phyloP scores from a whole-genome alignment of 2,329 filamentous ascomycete species.

The Talaromyces sp. region DNA sequence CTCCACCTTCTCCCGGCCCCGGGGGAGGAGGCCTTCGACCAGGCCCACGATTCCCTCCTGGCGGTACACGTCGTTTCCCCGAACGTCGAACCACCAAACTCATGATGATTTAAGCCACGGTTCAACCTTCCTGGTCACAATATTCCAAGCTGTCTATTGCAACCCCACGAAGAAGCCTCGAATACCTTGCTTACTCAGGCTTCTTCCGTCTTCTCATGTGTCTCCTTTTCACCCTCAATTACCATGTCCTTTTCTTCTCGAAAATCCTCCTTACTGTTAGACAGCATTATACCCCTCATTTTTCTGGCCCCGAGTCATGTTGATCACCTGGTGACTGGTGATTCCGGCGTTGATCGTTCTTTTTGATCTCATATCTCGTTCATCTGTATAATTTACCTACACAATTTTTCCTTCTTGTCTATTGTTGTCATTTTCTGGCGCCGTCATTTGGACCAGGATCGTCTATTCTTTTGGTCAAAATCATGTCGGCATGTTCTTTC shows the following conservation, averaged over 20 bases:
- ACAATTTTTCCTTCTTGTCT: not conserved
- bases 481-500: slow-evolving; percentile 22
- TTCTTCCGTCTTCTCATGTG: too few relatives aligned
- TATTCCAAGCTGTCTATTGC: not conserved
- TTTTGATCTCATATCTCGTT: slow-evolving; percentile 1
- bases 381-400: not conserved
- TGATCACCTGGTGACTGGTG: slow-evolving; percentile 9
- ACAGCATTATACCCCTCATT: slow-evolving; percentile 27
- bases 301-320: slow-evolving; percentile 7
- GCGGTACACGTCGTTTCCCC: slow-evolving; percentile 46
- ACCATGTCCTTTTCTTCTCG: not conserved
- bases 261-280: slow-evolving; percentile 19
- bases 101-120: slow-evolving; percentile 49
- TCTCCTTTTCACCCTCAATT: too few relatives aligned
- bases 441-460: not conserved
- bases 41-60: slow-evolving; percentile 29
- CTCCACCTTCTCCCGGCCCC: slow-evolving; percentile 24
- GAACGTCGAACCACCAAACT: slow-evolving; percentile 53
- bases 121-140: not conserved
- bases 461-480: not conserved
- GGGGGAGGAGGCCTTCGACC: slow-evolving; percentile 20
- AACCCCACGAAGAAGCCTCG: not conserved
- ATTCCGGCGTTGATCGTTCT: slow-evolving; percentile 19
- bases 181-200: too few relatives aligned
- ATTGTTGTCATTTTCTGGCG: not conserved